Evolutionary conservation across 2,329 filamentous ascomycete genomes (phyloP), one percentile per base, ranked within the genome.

Genomic region (Cladosporium sp.): DNA sequence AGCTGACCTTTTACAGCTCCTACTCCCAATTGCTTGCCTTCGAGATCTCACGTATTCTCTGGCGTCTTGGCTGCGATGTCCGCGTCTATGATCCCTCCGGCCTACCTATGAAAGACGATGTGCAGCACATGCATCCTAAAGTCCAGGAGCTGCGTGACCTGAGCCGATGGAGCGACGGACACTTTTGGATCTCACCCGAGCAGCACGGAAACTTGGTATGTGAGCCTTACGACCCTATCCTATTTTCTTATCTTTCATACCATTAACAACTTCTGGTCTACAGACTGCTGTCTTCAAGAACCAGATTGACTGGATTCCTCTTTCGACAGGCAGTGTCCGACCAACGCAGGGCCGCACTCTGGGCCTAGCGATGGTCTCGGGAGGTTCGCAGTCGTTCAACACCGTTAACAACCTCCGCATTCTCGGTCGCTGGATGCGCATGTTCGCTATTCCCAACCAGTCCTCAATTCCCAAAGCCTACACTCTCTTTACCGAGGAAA

Each of bases 281-380:
- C 25, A 82, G 77, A 87, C 85, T 0, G 84, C 80, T 3, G 82
- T 88, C 0, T 88, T 88, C 76, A 88, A 88, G 63, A 86, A 86
- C 63, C 85, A 88, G 63, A 88, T 88, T 50, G 86, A 88, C 69
- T 88, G 86, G 86, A 85, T 88, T 39, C 85, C 85, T 0, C 74
- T 88, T 0, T 80, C 76, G 1, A 81, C 81, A 0, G 85, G 85
- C 22, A 82, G 82, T 8, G 81, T 88, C 0, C 82, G 85, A 0
- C 86, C 84, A 0, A 88, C 86, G 0, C 85, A 88, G 72, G 85
- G 85, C 36, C 78, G 85, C 0, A 88, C 85, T 0, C 74, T 88
- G 0, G 81, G 81, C 1, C 77, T 88, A 20, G 82, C 83, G 0
- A 83, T 87, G 68, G 84, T 88, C 0, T 82, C 76, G 55, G 85